Conservation (phyloP, 176 grass and related monocot species). For the Ampelocalamus luodianensis region DNA sequence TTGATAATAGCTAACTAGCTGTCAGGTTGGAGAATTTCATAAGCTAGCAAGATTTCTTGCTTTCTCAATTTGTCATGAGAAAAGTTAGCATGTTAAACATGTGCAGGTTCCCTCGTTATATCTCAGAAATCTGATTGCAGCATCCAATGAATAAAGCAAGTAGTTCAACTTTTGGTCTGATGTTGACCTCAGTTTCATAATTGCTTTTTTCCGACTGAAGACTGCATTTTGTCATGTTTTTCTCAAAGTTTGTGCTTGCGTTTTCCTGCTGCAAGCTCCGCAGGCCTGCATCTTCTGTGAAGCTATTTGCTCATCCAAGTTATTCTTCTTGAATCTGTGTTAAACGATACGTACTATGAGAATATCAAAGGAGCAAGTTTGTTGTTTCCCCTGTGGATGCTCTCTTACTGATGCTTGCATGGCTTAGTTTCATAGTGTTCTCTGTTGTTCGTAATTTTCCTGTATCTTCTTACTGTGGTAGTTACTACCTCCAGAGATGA, state of each 20-base stretch:
- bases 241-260: conserved; percentile 17
- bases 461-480: conserved; percentile 5
- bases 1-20: conserved; percentile 8
- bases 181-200: conserved; percentile 52
- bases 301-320: conserved; percentile 54
- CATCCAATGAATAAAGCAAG: conserved; percentile 54
- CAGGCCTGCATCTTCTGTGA: conserved; percentile 46
- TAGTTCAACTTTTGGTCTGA: conserved; percentile 49
- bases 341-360: conserved; percentile 31
- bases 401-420: conserved; percentile 1
- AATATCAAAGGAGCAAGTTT: conserved; percentile 38
- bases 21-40: background rate
- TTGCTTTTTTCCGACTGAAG: conserved; percentile 37
- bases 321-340: conserved; percentile 37
- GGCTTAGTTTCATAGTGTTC: conserved; percentile 23
- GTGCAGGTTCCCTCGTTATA: conserved; percentile 40
- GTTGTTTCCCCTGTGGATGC: conserved; percentile 6
- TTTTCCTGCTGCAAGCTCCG: conserved; percentile 37
- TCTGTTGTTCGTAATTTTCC: background rate
- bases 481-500: conserved; percentile 21
- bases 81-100: conserved; percentile 52
- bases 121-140: conserved; percentile 42
- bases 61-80: conserved; percentile 45
- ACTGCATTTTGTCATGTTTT: conserved; percentile 56
- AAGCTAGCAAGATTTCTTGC: conserved; percentile 46